phyloP scores from a whole-genome alignment of 1,284 basidiomycete species.

The Puccinia sorghi region DNA sequence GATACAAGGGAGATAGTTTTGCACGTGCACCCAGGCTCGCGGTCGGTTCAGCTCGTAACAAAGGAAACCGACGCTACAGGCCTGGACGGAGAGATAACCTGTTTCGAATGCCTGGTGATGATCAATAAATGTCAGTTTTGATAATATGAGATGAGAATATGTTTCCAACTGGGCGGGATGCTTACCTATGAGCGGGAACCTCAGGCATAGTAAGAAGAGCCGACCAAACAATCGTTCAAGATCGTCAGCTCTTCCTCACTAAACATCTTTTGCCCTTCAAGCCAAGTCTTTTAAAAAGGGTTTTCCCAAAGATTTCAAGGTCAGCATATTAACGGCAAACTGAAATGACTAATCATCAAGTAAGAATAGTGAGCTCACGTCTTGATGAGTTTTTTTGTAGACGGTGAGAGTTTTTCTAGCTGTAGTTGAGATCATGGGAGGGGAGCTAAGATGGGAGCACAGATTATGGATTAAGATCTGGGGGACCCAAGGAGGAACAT shows the following conservation, averaged over 20 bases:
- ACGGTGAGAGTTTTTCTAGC: slow-evolving; percentile 31
- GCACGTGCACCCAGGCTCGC: too few relatives aligned
- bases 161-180: neutral
- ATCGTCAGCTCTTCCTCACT: slow-evolving; percentile 36
- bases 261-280: slow-evolving; percentile 42
- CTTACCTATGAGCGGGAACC: neutral
- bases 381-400: slow-evolving; percentile 49
- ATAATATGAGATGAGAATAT: too few relatives aligned
- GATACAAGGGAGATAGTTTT: too few relatives aligned
- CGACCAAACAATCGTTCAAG: slow-evolving; percentile 46
- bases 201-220: slow-evolving; percentile 49
- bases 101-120: too few relatives aligned
- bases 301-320: neutral
- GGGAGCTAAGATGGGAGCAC: slow-evolving; percentile 40
- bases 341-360: neutral
- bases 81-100: too few relatives aligned
- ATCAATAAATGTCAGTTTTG: too few relatives aligned
- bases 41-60: too few relatives aligned
- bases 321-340: neutral
- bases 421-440: slow-evolving; percentile 43
- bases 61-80: too few relatives aligned
- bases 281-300: slow-evolving; percentile 42
- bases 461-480: slow-evolving; percentile 40
- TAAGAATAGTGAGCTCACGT: slow-evolving; percentile 17
- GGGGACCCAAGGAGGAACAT: slow-evolving; percentile 73